Base-by-base conservation (phyloP, 345 rosid species). In the Sisymbrium altissimum region DNA sequence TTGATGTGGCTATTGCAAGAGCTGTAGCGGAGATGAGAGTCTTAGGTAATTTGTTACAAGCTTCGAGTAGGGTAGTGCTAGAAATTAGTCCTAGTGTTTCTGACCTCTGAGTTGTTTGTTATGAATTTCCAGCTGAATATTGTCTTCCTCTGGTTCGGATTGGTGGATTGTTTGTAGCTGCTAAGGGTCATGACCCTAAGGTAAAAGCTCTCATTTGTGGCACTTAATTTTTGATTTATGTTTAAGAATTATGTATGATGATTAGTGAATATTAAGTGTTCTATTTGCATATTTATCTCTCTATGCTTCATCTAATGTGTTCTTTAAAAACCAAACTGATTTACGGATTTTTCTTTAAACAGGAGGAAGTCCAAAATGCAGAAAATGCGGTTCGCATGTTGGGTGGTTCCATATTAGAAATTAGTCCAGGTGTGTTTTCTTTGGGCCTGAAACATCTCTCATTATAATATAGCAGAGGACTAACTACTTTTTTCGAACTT, bases 11-110 rank as follows among this genome's bases (percentile, higher is more conserved):
- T 30, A 87, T 91, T 38, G 97, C 98, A 64, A 91, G 98, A 86
- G 97, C 97, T 67, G 98, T 94, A 1, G 93, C 97, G 1, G 98
- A 94, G 77, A 86, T 94, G 97, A 87, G 97, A 84, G 81, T 91
- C 49, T 82, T 94, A 76, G 96, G 98, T 94, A 65, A 30, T 9
- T 41, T 75, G 19, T 54, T 25, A 50, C 40, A 32, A 33, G 10
- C 54, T 72, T 33, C 23, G 19, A 19, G 19, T 45, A 48, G 48
- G 7, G 59, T 33, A 40, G 4, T 75, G 46, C 40, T 29, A 59
- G 54, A 18, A 68, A 30, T 36, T 36, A 68, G 53, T 49, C 79
- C 27, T 59, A 62, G 33, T 58, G 36, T 21, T 25, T 76, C 27
- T 50, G 15, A 53, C 49, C 74, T 74, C 11, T 66, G 50, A 12